phyloP scores from a whole-genome alignment of 1,284 basidiomycete species.

The Ceratobasidium sp. region DNA sequence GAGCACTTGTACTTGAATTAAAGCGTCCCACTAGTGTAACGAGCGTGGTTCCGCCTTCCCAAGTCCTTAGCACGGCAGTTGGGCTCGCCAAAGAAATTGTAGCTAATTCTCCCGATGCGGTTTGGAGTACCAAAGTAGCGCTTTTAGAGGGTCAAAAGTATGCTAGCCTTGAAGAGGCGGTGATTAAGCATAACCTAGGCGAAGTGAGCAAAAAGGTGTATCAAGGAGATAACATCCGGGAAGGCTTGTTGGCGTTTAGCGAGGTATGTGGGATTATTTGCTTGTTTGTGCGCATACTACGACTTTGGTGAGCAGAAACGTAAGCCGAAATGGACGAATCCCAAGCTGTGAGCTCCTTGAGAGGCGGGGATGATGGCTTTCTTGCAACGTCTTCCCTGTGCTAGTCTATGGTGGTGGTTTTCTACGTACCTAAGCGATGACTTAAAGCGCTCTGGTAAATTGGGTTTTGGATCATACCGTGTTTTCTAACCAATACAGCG shows the following conservation, averaged over 20 bases:
- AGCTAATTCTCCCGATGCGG: constrained; percentile 81
- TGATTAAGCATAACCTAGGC: constrained; percentile 64
- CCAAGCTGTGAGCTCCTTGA: constrained; percentile 63
- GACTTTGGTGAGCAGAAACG: constrained; percentile 63
- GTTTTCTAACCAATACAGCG: too few relatives aligned
- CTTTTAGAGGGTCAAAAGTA: constrained; percentile 67
- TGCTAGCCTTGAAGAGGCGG: constrained; percentile 68
- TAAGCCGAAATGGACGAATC: constrained; percentile 69
- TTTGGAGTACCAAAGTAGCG: constrained; percentile 80
- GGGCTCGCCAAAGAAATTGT: constrained; percentile 71
- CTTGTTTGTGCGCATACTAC: constrained; percentile 28
- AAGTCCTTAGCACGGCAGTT: constrained; percentile 74
- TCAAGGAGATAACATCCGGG: constrained; percentile 79
- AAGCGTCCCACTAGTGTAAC: constrained; percentile 69
- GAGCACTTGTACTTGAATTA: neutral
- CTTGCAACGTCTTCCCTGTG: too few relatives aligned
- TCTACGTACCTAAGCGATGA: too few relatives aligned
- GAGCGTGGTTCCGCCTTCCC: constrained; percentile 68
- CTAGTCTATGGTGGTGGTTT: too few relatives aligned
- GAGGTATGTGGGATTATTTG: constrained; percentile 57
- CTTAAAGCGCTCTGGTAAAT: too few relatives aligned
- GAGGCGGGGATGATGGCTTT: too few relatives aligned
- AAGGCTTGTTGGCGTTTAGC: constrained; percentile 63
- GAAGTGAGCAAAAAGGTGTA: constrained; percentile 70
- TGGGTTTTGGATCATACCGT: too few relatives aligned